These are phyloP conservation scores for Penicillium soppii DNA, from an alignment of 495 filamentous ascomycete genomes.

Conservation along the genomic window DNA sequence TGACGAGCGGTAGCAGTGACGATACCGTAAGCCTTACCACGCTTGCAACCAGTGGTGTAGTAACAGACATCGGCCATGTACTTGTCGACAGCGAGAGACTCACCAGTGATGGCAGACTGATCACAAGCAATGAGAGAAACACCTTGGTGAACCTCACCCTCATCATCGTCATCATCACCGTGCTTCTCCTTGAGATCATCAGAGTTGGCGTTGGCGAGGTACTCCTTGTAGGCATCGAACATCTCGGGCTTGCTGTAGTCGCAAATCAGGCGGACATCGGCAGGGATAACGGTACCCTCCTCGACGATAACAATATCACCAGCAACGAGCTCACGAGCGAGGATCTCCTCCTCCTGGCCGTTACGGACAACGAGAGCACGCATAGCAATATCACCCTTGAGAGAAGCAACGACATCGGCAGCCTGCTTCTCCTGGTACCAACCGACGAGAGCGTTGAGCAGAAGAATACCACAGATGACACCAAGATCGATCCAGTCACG, in stretches of 20 bases:
- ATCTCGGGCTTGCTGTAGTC: constrained; percentile 69
- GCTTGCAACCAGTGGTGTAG: constrained; percentile 79
- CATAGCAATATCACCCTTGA: constrained; percentile 87
- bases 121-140: constrained; percentile 65
- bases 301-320: constrained; percentile 80
- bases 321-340: constrained; percentile 76
- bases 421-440: constrained; percentile 90
- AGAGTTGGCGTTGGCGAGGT: constrained; percentile 55
- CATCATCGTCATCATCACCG: constrained; percentile 56
- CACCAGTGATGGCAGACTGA: constrained; percentile 77
- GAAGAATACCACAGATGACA: constrained; percentile 80
- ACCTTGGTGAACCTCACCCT: constrained; percentile 58
- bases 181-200: constrained; percentile 65
- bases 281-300: constrained; percentile 74
- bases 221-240: constrained; percentile 69
- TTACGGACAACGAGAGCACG: constrained; percentile 69
- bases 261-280: constrained; percentile 74
- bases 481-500: constrained; percentile 83
- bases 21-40: constrained; percentile 70
- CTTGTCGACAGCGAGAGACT: constrained; percentile 76
- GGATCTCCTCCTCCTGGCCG: constrained; percentile 68
- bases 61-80: constrained; percentile 71
- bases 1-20: constrained; percentile 60
- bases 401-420: constrained; percentile 74
- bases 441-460: constrained; percentile 77